Evolutionary conservation across 306 rosid genomes (phyloP).

Genomic region (Mimosa bimucronata): DNA sequence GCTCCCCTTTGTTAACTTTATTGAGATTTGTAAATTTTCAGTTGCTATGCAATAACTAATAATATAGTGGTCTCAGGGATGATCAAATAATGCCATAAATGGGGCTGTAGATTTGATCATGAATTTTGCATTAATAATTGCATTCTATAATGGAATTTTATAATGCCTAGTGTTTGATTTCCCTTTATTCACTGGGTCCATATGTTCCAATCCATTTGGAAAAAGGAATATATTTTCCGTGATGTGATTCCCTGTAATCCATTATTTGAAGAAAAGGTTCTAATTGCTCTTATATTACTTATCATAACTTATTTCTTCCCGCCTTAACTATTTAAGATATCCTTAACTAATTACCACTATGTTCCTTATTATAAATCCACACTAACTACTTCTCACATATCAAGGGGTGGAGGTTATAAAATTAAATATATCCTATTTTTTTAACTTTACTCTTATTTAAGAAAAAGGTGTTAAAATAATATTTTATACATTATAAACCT

Average conservation of each 20-base stretch:
- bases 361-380: too few relatives aligned
- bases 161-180: conserved; percentile 41
- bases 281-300: too few relatives aligned
- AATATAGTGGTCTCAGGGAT: conserved; percentile 21
- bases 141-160: conserved; percentile 43
- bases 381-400: too few relatives aligned
- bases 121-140: background rate
- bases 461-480: too few relatives aligned
- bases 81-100: conserved; percentile 3
- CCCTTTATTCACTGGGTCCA: conserved; percentile 76
- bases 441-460: too few relatives aligned
- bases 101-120: conserved; percentile 39
- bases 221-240: conserved; percentile 10
- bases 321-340: too few relatives aligned
- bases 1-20: conserved; percentile 41
- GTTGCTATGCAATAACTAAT: conserved; percentile 6
- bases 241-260: background rate
- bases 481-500: too few relatives aligned
- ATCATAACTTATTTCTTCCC: too few relatives aligned
- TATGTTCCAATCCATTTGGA: conserved; percentile 74
- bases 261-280: background rate
- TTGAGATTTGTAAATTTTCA: conserved; percentile 25
- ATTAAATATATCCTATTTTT: too few relatives aligned
- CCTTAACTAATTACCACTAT: too few relatives aligned
- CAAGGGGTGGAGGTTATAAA: too few relatives aligned